Base-by-base conservation (phyloP, 768 basidiomycete species). In the Filobasidium wieringae region DNA sequence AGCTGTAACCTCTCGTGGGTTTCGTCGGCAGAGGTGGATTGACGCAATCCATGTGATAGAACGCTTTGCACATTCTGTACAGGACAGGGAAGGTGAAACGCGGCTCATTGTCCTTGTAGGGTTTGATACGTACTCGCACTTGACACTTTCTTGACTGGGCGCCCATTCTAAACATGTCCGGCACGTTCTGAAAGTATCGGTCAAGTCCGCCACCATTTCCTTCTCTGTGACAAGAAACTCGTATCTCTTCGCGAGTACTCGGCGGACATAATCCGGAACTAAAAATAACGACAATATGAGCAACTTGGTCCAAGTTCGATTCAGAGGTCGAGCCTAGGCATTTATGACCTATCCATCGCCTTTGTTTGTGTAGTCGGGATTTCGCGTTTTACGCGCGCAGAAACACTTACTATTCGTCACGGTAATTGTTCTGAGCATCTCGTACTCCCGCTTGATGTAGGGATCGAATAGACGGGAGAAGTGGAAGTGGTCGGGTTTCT, bases 401-500 rank as follows among this genome's bases (percentile, higher is more conserved):
- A 22, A 47, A 26, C 7, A 80, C 90, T 69, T 72, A 97, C 93
- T 77, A 73, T 99, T 99, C 58, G 84, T 82, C 61, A 95, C 85
- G 66, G 85, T 87, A 37, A 81, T 80, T 30, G 88, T 81, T 60
- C 86, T 84, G 53, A 99, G 84, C 65, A 96, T 86, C 72, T 97
- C 95, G 74, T 93, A 96, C 76, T 96, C 92, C 74, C 88, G 87
- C 78, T 93, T 91, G 76, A 96, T 88, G 75, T 93, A 96, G 53
- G 91, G 90, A 77, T 97, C 93, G 71, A 93, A 99, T 29, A 96
- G 79, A 67, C 87, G 84, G 67, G 84, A 84, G 79, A 91, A 99
- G 78, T 92, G 95, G 79, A 99, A 99, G 63, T 88, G 82, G 75
- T 99, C 93, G 1, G 87, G 85, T 41, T 84, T 80, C 74, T 87